A percentile compares a stretch with the other conserved stretches of the same genome.
These are phyloP conservation scores for Cyclocybe aegerita DNA, from an alignment of 768 basidiomycete species.

Conservation along the genomic window DNA sequence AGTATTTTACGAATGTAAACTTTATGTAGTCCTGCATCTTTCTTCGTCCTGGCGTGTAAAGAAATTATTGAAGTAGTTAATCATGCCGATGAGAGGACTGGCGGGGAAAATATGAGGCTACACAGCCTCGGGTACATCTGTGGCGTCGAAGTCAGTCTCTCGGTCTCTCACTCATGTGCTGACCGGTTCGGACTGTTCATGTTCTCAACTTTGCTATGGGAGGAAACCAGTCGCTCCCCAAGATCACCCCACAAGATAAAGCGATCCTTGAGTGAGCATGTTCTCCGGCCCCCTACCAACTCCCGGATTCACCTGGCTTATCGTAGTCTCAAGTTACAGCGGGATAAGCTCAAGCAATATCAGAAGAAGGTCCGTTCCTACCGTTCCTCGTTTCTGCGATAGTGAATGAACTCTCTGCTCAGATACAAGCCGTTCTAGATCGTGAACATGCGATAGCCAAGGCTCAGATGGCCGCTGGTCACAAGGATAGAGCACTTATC, in stretches of 20 bases:
- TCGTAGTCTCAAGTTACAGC: slow-evolving; percentile 87
- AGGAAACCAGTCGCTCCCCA: slow-evolving; percentile 71
- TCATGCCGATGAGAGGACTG: too few species aligned
- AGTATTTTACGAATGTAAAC: background rate
- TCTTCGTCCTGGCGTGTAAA: too few species aligned
- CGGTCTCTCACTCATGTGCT: too few species aligned
- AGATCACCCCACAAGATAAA: slow-evolving; percentile 90
- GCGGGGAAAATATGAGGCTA: too few species aligned
- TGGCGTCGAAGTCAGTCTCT: background rate
- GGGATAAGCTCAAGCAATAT: slow-evolving; percentile 94
- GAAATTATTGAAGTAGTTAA: background rate
- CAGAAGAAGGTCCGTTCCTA: slow-evolving; percentile 75
- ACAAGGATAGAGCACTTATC: slow-evolving; percentile 84
- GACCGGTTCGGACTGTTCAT: background rate
- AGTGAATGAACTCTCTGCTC: slow-evolving; percentile 1
- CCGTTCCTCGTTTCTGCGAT: background rate
- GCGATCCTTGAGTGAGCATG: slow-evolving; percentile 89
- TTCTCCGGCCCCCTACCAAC: slow-evolving; percentile 9
- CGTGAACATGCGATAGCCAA: slow-evolving; percentile 90
- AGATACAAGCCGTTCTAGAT: slow-evolving; percentile 88
- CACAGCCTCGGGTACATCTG: background rate
- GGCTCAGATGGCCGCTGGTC: slow-evolving; percentile 73
- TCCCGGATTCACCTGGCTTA: slow-evolving; percentile 6
- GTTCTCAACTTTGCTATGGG: slow-evolving; percentile 50
- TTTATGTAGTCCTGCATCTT: background rate